These are phyloP conservation scores for Trypanosoma congolense DNA, from an alignment of 208 protist species.

Conservation along the genomic window DNA sequence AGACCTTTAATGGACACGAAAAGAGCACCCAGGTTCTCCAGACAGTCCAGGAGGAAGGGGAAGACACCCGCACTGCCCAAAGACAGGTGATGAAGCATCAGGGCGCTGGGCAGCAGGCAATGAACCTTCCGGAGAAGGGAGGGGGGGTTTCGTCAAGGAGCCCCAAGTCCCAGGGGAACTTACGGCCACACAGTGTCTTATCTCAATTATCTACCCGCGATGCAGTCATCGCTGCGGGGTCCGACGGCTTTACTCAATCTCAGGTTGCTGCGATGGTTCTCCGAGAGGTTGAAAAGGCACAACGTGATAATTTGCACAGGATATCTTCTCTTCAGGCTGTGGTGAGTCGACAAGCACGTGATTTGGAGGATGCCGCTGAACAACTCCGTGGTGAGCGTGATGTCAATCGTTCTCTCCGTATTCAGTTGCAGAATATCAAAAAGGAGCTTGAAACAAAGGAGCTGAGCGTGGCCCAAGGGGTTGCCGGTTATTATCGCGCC, in stretches of 20 bases:
- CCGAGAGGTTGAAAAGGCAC: conserved; percentile 44
- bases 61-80: not conserved
- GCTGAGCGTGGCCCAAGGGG: conserved; percentile 28
- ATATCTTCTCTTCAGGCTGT: conserved; percentile 51
- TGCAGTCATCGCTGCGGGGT: conserved; percentile 6
- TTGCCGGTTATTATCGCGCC: not conserved
- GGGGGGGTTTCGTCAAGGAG: not conserved
- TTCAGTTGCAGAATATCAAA: conserved; percentile 35
- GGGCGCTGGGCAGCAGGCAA: not conserved
- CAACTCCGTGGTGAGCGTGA: conserved; percentile 57
- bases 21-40: conserved; percentile 49
- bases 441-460: conserved; percentile 30
- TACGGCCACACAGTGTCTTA: not conserved
- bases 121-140: not conserved
- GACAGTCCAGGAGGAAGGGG: conserved; percentile 6
- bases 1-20: conserved; percentile 3
- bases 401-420: conserved; percentile 30
- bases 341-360: conserved; percentile 40
- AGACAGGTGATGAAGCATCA: not conserved
- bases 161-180: not conserved
- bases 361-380: conserved; percentile 34
- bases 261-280: conserved; percentile 49
- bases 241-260: conserved; percentile 35
- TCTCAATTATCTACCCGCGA: not conserved
- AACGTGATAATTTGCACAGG: conserved; percentile 61